Evolutionary conservation across 2,329 filamentous ascomycete genomes (phyloP).

Genomic region (Pestalotiopsis sp.): DNA sequence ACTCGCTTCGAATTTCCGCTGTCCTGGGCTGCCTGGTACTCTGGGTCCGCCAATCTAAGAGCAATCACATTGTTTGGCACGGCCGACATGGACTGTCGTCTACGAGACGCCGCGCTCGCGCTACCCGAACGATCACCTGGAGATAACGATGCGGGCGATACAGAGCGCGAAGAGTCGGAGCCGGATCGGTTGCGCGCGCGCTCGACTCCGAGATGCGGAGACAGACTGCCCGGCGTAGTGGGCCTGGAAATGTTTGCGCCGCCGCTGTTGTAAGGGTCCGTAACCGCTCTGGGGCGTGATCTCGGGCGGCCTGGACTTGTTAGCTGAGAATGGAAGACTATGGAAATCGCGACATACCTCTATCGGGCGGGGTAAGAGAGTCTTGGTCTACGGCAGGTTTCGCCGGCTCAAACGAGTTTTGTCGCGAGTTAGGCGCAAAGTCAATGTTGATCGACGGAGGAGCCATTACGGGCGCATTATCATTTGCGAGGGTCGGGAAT

Average conservation of each 20-base stretch:
- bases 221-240: slow-evolving; percentile 44
- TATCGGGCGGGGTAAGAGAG: slow-evolving; percentile 80
- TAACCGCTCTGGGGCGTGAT: slow-evolving; percentile 58
- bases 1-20: slow-evolving; percentile 74
- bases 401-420: slow-evolving; percentile 66
- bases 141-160: slow-evolving; percentile 55
- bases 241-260: slow-evolving; percentile 42
- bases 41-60: slow-evolving; percentile 87
- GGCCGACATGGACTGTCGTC: slow-evolving; percentile 66
- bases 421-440: slow-evolving; percentile 75
- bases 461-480: slow-evolving; percentile 71
- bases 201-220: slow-evolving; percentile 53
- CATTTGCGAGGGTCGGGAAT: slow-evolving; percentile 53
- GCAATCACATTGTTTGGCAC: slow-evolving; percentile 72
- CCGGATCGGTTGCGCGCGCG: slow-evolving; percentile 44
- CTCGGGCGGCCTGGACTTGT: slow-evolving; percentile 45
- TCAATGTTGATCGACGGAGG: slow-evolving; percentile 96
- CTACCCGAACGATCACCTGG: slow-evolving; percentile 58
- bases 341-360: slow-evolving; percentile 47
- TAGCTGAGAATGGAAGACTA: background rate
- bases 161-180: slow-evolving; percentile 37
- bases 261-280: slow-evolving; percentile 60
- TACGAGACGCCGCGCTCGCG: slow-evolving; percentile 45
- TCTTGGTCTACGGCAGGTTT: slow-evolving; percentile 72
- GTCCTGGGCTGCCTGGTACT: slow-evolving; percentile 70